phyloP scores from a whole-genome alignment of 108 stramenopile genomes.

The Fragilariopsis cylindrus region DNA sequence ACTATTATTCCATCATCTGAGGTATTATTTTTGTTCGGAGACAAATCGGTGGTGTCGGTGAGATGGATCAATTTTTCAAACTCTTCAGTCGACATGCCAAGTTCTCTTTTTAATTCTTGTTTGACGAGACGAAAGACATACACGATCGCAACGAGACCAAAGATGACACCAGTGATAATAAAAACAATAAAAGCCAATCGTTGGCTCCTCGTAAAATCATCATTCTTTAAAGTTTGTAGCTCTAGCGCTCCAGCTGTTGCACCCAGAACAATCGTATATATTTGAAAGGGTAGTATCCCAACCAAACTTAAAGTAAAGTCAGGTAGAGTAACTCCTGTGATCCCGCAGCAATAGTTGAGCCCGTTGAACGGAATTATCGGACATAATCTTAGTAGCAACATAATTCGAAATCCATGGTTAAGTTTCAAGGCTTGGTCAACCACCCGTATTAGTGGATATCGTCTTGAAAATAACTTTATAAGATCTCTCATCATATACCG shows the following conservation, averaged over 20 bases:
- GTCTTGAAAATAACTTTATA: slow-evolving; percentile 60
- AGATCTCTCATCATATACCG: slow-evolving; percentile 77
- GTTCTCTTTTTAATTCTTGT: slow-evolving; percentile 24
- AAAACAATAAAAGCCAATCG: slow-evolving; percentile 18
- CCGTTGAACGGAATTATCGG: slow-evolving; percentile 73
- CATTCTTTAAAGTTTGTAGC: slow-evolving; percentile 3
- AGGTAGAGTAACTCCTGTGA: slow-evolving; percentile 38
- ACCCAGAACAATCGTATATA: slow-evolving; percentile 26
- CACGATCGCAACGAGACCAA: slow-evolving; percentile 27
- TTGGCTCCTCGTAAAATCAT: slow-evolving; percentile 13
- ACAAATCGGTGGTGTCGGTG: neutral
- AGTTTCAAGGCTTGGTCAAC: slow-evolving; percentile 57
- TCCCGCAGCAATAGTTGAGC: slow-evolving; percentile 62
- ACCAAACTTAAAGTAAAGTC: slow-evolving; percentile 35
- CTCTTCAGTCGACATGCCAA: slow-evolving; percentile 26
- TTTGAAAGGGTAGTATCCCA: slow-evolving; percentile 37
- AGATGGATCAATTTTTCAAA: slow-evolving; percentile 26
- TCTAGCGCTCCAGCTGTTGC: slow-evolving; percentile 33
- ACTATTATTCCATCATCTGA: no score
- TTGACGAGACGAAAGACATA: slow-evolving; percentile 31
- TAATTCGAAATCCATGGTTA: slow-evolving; percentile 64
- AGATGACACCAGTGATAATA: slow-evolving; percentile 16
- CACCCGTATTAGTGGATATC: slow-evolving; percentile 64
- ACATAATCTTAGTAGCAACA: slow-evolving; percentile 59
- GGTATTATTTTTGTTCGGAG: no score